Base-by-base conservation (phyloP, 2,329 filamentous ascomycete species). In the Colletotrichum theobromicola region DNA sequence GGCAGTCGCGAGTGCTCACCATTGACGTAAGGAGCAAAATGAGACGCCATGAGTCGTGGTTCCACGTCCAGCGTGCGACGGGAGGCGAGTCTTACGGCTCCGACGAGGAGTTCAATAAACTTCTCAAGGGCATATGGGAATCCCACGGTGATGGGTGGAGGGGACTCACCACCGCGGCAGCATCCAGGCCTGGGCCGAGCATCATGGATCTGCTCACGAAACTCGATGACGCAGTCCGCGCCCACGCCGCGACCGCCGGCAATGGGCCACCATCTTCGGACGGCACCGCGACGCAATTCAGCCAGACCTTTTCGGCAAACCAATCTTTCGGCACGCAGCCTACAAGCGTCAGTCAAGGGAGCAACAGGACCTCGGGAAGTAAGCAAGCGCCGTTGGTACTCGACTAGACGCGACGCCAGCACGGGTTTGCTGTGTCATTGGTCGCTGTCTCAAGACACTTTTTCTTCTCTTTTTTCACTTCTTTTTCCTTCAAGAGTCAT, bases 21-120 rank as follows among this genome's bases (percentile, higher is more conserved):
- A 82, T 94, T 46, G 87, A 90, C 46, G 82, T 92, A n/a, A 85
- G 84, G 58, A 83, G 92, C 63, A 85, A 84, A 67, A 81, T 84
- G 12, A 87, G 89, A 18, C 85, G 85, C 46, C 88, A 87, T 28
- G 83, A 86, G 58, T 79, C 85, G 5, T 87, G 86, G 83, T 92
- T 90, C 90, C 86, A 88, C 71, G 80, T 91, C 5, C 83, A 82
- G 76, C 86, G 86, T 5, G 50, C 58, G 4, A 76, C 79, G 12
- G 81, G 83, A 24, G 34, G 70, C 21, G 73, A 71, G 18, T 66
- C 32, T 50, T 79, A 67, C 32, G 75, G 79, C 15, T 55, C 74
- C 9, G 74, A 81, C 3, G 84, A 86, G 35, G 80, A 80, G 24
- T 80, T 90, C 50, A 82, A 84, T 71, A 77, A 78, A 58, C 81